Evolutionary conservation across 306 rosid species (phyloP).

Genomic region (Corylus avellana): DNA sequence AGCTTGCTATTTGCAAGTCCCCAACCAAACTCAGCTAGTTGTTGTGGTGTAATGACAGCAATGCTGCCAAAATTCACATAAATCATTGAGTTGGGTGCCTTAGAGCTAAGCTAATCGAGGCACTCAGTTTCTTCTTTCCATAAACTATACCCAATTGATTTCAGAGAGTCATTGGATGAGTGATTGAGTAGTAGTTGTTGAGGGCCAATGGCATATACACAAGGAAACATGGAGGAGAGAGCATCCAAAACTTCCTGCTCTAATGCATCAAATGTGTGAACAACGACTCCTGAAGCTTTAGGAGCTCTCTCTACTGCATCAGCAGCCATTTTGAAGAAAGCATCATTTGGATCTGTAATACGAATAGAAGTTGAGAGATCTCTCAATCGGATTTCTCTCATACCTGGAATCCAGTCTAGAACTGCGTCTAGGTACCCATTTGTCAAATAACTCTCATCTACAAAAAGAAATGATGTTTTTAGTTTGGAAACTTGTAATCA

Average conservation of each 20-base stretch:
- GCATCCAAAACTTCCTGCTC: conserved; percentile 12
- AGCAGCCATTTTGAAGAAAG: not conserved
- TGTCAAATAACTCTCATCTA: conserved; percentile 19
- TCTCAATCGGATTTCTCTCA: not conserved
- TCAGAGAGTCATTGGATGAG: not conserved
- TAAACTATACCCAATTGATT: conserved; percentile 3
- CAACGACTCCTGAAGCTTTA: conserved; percentile 1
- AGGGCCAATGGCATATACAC: conserved; percentile 16
- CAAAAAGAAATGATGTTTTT: not conserved
- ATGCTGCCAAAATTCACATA: conserved; percentile 26
- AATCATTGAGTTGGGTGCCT: conserved; percentile 4
- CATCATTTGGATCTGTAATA: not conserved
- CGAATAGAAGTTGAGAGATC: not conserved
- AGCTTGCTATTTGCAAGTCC: conserved; percentile 23
- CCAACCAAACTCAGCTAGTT: conserved; percentile 14
- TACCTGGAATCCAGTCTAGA: conserved; percentile 22
- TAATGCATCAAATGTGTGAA: conserved; percentile 18
- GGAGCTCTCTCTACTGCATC: not conserved
- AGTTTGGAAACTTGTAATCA: not conserved
- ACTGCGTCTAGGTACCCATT: conserved; percentile 17
- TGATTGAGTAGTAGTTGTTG: not conserved
- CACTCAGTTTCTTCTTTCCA: conserved; percentile 24
- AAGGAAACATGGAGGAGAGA: conserved; percentile 6
- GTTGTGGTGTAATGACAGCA: not conserved
- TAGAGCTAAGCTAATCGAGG: conserved; percentile 12